Evolutionary conservation across 2,329 filamentous ascomycete species (phyloP).

Genomic region (Trichophyton mentagrophytes): DNA sequence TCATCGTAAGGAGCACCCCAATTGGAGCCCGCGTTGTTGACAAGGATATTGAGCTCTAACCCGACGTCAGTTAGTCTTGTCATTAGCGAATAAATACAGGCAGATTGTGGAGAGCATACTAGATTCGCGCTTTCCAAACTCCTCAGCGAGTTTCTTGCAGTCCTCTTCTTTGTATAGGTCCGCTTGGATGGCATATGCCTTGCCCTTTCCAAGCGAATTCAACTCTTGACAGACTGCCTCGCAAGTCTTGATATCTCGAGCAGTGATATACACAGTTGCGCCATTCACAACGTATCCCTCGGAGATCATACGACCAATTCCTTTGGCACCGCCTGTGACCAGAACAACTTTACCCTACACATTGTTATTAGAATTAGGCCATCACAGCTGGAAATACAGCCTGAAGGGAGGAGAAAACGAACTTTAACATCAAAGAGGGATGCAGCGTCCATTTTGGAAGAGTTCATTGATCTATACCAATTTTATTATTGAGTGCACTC

Average conservation of each 20-base stretch:
- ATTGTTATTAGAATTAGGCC: slow-evolving; percentile 42
- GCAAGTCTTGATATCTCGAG: slow-evolving; percentile 39
- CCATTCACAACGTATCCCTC: slow-evolving; percentile 42
- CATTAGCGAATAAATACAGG: neutral
- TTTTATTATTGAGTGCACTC: too few relatives aligned
- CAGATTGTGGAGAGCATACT: slow-evolving; percentile 35
- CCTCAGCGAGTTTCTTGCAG: slow-evolving; percentile 36
- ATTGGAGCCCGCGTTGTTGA: slow-evolving; percentile 43
- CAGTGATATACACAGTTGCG: slow-evolving; percentile 42
- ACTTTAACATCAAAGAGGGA: slow-evolving; percentile 50
- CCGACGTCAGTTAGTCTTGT: slow-evolving; percentile 38
- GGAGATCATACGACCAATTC: slow-evolving; percentile 43
- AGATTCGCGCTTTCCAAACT: slow-evolving; percentile 37
- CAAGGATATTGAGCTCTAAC: slow-evolving; percentile 36
- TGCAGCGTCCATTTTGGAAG: slow-evolving; percentile 40
- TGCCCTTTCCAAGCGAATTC: slow-evolving; percentile 41
- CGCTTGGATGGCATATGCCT: slow-evolving; percentile 39
- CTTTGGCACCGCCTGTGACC: slow-evolving; percentile 40
- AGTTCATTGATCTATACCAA: neutral
- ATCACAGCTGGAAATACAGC: slow-evolving; percentile 34
- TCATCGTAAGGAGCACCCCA: slow-evolving; percentile 47
- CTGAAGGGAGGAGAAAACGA: slow-evolving; percentile 11
- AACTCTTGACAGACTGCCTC: slow-evolving; percentile 36
- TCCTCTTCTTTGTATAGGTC: slow-evolving; percentile 42
- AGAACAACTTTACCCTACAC: slow-evolving; percentile 35